These are phyloP conservation scores for Eimeria maxima DNA, from an alignment of 169 alveolate species.

Conservation along the genomic window DNA sequence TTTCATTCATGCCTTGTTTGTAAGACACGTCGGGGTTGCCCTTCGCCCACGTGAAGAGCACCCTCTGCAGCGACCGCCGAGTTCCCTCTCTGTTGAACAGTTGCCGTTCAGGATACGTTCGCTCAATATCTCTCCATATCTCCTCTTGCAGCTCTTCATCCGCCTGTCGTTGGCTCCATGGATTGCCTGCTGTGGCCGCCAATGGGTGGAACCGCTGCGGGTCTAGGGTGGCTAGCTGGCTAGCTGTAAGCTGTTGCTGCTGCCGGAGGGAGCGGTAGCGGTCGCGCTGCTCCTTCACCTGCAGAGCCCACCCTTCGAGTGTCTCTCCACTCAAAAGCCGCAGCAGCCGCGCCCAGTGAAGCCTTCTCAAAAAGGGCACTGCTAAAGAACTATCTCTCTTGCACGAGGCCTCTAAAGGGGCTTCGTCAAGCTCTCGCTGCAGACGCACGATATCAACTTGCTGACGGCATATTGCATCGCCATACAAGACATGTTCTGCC, in stretches of 20 bases:
- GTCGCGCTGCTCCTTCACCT: slow-evolving; percentile 63
- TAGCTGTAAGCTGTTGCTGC: slow-evolving; percentile 73
- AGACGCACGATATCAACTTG: slow-evolving; percentile 27
- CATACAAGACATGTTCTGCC: slow-evolving; percentile 50
- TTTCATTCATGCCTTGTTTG: slow-evolving; percentile 92
- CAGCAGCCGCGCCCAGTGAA: slow-evolving; percentile 71
- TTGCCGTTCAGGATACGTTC: slow-evolving; percentile 88
- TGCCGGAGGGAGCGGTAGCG: slow-evolving; percentile 55
- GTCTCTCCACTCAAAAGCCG: slow-evolving; percentile 50
- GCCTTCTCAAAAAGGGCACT: slow-evolving; percentile 57
- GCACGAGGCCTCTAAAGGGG: not conserved
- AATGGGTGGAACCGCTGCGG: slow-evolving; percentile 81
- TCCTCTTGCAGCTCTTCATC: slow-evolving; percentile 85
- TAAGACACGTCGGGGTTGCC: slow-evolving; percentile 92
- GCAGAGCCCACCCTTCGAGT: slow-evolving; percentile 62
- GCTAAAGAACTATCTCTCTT: not conserved
- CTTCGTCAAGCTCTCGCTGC: slow-evolving; percentile 18
- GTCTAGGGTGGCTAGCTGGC: slow-evolving; percentile 75
- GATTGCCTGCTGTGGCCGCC: slow-evolving; percentile 83
- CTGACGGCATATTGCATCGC: slow-evolving; percentile 16
- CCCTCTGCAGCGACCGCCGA: slow-evolving; percentile 88
- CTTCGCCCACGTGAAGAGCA: slow-evolving; percentile 92
- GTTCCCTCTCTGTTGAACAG: slow-evolving; percentile 89
- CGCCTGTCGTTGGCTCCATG: slow-evolving; percentile 86
- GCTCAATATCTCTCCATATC: slow-evolving; percentile 87